phyloP scores from a whole-genome alignment of 768 basidiomycete genomes.

The Auricularia sp. region DNA sequence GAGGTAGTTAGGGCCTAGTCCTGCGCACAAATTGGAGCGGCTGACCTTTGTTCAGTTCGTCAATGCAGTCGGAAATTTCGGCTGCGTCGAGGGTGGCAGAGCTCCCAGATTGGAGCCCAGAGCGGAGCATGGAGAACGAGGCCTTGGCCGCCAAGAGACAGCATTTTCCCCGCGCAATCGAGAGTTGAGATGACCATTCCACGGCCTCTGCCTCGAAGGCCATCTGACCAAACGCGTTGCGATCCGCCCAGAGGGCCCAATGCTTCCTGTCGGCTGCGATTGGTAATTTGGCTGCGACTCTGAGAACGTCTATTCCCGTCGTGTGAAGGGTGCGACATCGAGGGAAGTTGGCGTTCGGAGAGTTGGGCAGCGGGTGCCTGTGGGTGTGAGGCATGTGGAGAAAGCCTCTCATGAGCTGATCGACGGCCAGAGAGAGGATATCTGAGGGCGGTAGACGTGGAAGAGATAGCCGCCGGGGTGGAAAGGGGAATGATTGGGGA shows the following conservation, averaged over 20 bases:
- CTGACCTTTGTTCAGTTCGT: background rate
- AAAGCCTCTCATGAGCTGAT: background rate
- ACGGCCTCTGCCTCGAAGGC: background rate
- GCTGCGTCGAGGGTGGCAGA: background rate
- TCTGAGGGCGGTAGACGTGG: background rate
- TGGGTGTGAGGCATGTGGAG: slow-evolving; percentile 1
- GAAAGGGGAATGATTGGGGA: background rate
- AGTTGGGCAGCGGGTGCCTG: background rate
- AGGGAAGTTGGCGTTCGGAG: background rate
- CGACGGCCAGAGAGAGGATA: background rate
- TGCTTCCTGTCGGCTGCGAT: background rate
- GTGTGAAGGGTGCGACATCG: background rate
- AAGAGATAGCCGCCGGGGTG: background rate
- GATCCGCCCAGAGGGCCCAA: background rate
- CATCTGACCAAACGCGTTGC: background rate
- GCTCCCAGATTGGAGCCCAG: background rate
- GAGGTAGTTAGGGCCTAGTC: background rate
- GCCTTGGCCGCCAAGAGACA: background rate
- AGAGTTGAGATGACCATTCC: background rate
- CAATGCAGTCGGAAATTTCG: background rate
- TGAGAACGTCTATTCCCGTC: background rate
- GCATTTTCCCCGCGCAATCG: background rate
- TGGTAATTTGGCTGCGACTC: background rate
- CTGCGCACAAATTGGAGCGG: background rate
- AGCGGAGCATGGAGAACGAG: background rate